phyloP scores from a whole-genome alignment of 1,139 yeast species.

The Diutina rugosa region DNA sequence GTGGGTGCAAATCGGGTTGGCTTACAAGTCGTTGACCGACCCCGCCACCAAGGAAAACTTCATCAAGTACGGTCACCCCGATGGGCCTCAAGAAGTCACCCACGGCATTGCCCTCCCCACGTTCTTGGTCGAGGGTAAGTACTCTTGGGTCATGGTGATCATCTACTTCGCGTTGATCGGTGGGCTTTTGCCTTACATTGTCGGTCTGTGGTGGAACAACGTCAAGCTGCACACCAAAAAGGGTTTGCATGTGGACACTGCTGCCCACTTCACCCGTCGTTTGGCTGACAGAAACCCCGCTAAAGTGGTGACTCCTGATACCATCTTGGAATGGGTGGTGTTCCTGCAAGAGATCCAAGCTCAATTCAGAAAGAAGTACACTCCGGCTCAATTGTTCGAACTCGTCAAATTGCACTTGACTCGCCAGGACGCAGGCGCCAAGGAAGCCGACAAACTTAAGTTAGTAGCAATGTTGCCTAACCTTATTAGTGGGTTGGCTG shows the following conservation, averaged over 20 bases:
- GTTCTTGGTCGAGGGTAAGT: slow-evolving; percentile 76
- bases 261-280: slow-evolving; percentile 53
- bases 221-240: slow-evolving; percentile 72
- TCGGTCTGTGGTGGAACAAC: slow-evolving; percentile 82
- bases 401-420: slow-evolving; percentile 14
- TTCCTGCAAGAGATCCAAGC: slow-evolving; percentile 49
- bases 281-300: slow-evolving; percentile 70
- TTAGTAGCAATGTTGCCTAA: slow-evolving; percentile 54
- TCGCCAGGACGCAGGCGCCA: slow-evolving; percentile 31
- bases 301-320: slow-evolving; percentile 47
- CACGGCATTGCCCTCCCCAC: slow-evolving; percentile 96
- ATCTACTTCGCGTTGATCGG: slow-evolving; percentile 66
- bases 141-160: slow-evolving; percentile 52
- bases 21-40: slow-evolving; percentile 91
- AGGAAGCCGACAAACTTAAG: slow-evolving; percentile 38
- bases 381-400: neutral
- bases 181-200: slow-evolving; percentile 62
- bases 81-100: slow-evolving; percentile 89
- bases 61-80: slow-evolving; percentile 89
- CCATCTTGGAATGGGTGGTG: slow-evolving; percentile 50
- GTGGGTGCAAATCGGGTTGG: slow-evolving; percentile 76
- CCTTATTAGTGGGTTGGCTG: slow-evolving; percentile 62
- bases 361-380: slow-evolving; percentile 12
- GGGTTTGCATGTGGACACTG: slow-evolving; percentile 76
- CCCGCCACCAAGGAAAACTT: slow-evolving; percentile 74